Evolutionary conservation across 176 grass and related monocot genomes (phyloP), one percentile per base, ranked within the genome.

Genomic region (Leersia perrieri): DNA sequence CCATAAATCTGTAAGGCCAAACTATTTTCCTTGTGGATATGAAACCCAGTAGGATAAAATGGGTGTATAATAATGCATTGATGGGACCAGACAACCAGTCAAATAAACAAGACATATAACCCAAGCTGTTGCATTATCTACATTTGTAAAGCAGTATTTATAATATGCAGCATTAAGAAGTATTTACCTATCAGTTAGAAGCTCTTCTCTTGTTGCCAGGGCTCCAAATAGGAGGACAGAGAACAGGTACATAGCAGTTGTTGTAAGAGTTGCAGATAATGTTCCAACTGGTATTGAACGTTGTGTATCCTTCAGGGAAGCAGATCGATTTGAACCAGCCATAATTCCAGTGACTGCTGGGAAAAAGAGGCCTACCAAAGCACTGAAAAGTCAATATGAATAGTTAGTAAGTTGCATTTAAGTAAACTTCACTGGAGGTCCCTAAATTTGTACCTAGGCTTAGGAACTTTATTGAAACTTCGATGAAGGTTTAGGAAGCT

Each of bases 261-360:
- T 99, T 27, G 86, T 88, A 72, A 99, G 86, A 71, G 90, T 95
- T 47, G 96, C 96, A 78, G 73, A 83, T 70, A 99, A 78, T 33
- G 96, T 99, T 85, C 96, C 96, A 65, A 99, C 68, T 55, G 96
- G 96, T 88, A 99, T 99, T 66, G 96, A 99, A 63, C 90, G 90
- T 74, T 99, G 96, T 82, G 96, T 99, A 76, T 99, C 96, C 85
- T 95, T 99, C 63, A 99, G 76, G 32, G 92, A 95, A 72, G 96
- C 90, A 80, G 92, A 99, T 23, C 96, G 90, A 63, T 99, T 99
- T 79, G 96, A 99, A 35, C 96, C 96, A 75, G 90, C 96, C 96
- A 99, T 99, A 85, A 99, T 99, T 82, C 96, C 96, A 57, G 96
- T 99, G 51, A 99, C 96, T 74, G 92, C 96, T 78, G 96, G 96